Evolutionary conservation across 768 basidiomycete genomes (phyloP).

Genomic region (Amanita muscaria): DNA sequence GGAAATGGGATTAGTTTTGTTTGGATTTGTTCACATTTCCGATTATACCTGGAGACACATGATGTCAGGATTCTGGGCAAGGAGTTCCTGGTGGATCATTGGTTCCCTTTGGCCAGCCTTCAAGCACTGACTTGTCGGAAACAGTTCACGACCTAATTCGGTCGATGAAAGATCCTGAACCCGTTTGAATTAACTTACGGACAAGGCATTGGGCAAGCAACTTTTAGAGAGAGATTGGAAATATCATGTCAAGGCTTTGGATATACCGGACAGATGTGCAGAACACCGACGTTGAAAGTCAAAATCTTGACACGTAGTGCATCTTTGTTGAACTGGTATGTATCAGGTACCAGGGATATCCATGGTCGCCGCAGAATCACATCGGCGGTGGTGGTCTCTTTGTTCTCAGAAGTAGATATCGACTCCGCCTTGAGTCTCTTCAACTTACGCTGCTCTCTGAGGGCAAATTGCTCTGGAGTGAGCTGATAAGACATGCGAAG

Average conservation of each 20-base stretch:
- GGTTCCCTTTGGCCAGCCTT: constrained; percentile 64
- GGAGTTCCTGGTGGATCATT: constrained; percentile 73
- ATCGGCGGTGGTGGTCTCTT: constrained; percentile 17
- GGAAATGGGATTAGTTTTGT: constrained; percentile 1
- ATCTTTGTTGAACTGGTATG: constrained; percentile 14
- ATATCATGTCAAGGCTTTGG: constrained; percentile 1
- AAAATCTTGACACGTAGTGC: constrained; percentile 42
- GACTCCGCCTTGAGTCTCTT: constrained; percentile 20
- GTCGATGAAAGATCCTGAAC: neutral
- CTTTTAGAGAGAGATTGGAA: constrained; percentile 31
- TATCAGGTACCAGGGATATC: constrained; percentile 23
- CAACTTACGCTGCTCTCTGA: constrained; percentile 43
- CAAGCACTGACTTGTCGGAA: constrained; percentile 79
- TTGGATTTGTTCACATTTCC: neutral
- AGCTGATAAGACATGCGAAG: neutral
- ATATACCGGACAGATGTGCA: neutral
- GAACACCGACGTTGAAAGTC: constrained; percentile 74
- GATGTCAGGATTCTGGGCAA: constrained; percentile 65
- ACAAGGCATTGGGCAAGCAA: constrained; percentile 72
- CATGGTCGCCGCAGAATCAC: constrained; percentile 30
- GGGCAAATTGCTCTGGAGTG: constrained; percentile 49
- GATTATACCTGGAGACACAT: constrained; percentile 77
- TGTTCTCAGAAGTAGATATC: constrained; percentile 4
- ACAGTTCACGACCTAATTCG: constrained; percentile 60
- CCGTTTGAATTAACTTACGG: constrained; percentile 40